These are phyloP conservation scores for Fusarium concolor DNA, from an alignment of 2,329 filamentous ascomycete genomes.

Conservation along the genomic window DNA sequence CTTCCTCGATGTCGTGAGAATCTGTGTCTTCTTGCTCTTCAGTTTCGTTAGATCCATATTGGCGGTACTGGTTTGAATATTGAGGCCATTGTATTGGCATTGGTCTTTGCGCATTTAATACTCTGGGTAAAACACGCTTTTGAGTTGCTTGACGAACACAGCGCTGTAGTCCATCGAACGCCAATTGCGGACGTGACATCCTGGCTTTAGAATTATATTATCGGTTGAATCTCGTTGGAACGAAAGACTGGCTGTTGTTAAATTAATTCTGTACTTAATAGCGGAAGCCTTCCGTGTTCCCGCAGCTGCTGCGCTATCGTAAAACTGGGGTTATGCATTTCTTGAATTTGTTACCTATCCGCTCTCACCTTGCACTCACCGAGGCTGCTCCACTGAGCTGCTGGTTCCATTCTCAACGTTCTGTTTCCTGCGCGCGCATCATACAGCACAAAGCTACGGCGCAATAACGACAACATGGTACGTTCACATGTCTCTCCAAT, in stretches of 20 bases:
- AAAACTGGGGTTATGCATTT: conserved; percentile 46
- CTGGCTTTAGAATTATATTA: conserved; percentile 1
- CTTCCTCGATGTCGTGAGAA: neutral
- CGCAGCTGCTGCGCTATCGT: neutral
- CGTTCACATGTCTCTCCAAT: conserved; percentile 1
- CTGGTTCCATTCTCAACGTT: conserved; percentile 42
- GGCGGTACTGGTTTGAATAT: conserved; percentile 29
- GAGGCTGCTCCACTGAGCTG: conserved; percentile 43
- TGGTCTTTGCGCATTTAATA: conserved; percentile 39
- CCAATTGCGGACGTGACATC: conserved; percentile 51
- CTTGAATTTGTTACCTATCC: conserved; percentile 27
- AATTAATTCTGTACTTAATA: conserved; percentile 5
- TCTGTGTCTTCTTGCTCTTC: neutral
- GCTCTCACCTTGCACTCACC: conserved; percentile 42
- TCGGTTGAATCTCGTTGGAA: neutral
- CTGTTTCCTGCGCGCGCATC: conserved; percentile 39
- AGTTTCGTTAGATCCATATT: conserved; percentile 29
- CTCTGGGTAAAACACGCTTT: conserved; percentile 50
- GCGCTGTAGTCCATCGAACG: conserved; percentile 71
- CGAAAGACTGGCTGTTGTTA: conserved; percentile 1
- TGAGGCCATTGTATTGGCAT: conserved; percentile 10
- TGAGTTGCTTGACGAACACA: conserved; percentile 71
- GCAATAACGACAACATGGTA: conserved; percentile 44
- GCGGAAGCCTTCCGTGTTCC: conserved; percentile 31
- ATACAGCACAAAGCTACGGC: conserved; percentile 37